Base-by-base conservation (phyloP, 306 rosid species). In the Rosa chinensis region DNA sequence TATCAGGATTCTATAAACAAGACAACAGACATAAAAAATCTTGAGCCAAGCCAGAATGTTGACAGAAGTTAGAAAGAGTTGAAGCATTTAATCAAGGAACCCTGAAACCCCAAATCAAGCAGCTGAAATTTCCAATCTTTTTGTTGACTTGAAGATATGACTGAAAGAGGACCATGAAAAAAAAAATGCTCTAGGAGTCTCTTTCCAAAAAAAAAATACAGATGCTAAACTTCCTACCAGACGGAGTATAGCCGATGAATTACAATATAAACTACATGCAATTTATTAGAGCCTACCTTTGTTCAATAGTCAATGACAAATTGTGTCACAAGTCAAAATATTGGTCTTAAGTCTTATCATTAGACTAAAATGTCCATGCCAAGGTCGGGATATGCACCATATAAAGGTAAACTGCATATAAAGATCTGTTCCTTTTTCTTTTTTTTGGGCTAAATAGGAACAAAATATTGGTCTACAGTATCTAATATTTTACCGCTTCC, bases 1-100 rank as follows among this genome's bases (percentile, higher is more conserved):
- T 52, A 52, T 40, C 35, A 48, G 17, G 43, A 72, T 40, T 70
- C 43, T 10, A 72, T 23, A 10, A 63, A 49, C 82, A 73, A 11
- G 17, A 20, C 8, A 39, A 43, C 20, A 49, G 37, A 11, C 13
- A 6, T n/a, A 11, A 49, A 10, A 2, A 73, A 66, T 64, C 50
- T 50, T 8, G 1, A 72, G n/a, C 53, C 32, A 18, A 18, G 55
- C 37, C 35, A 79, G 47, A 62, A 63, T 40, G 45, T 18, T 6
- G 1, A 11, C 48, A 44, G 8, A 2, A 45, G 16, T 25, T 59
- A 47, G 18, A 13, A 12, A 6, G 62, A 35, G 58, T 32, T 50
- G 18, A 5, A 72, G 63, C 45, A 21, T 39, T 11, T 43, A 11
- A 72, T 50, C 49, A 12, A 73, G 49, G 18, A 73, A 73, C 77